Evolutionary conservation across 2,329 filamentous ascomycete genomes (phyloP), one percentile per base, ranked within the genome.

Genomic region (Microsporum canis): DNA sequence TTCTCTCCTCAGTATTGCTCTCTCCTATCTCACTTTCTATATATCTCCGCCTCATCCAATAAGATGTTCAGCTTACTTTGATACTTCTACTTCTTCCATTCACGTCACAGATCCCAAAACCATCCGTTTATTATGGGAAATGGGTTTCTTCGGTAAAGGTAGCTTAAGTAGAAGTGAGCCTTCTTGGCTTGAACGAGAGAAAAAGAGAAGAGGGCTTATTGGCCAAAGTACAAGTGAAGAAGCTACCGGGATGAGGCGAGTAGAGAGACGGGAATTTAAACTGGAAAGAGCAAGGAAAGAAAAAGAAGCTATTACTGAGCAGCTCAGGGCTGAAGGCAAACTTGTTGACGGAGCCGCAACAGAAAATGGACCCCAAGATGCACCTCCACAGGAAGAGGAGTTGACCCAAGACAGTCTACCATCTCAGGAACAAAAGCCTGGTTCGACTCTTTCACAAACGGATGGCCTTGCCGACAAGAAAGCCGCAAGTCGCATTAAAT

Each of bases 71-170:
- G 92, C 87, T 58, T 82, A 87, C 66, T 96, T 92, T 80, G 92
- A 90, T n/a, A 75, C 83, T 1, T 83, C 87, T 61, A 95, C 90
- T 2, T 84, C 86, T 34, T 94, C 91, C 0, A 82, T 99, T 14
- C 89, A 96, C 71, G 81, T 99, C 61, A 89, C 84, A 17, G 87
- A 96, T 71, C 79, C 84, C 31, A 79, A 80, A 60, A 86, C 89
- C 2, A 86, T 95, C 64, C 82, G 88, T 60, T 89, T 87, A 0
- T 75, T 99, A 29, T 99, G 95, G 94, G 89, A 96, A 74, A 89
- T 95, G 77, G 94, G 94, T 3, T 99, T 99, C 75, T 99, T 92
- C 74, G 95, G 95, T 56, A 96, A 96, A 74, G 94, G 94, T 51
- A 92, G 80, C 67, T 78, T 97, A 62, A 96, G 91, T 77, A 85